Percentiles rank a stretch among this genome's conserved stretches.
phyloP scores from a whole-genome alignment of 768 basidiomycete genomes.

The Glaciozyma antarctica region DNA sequence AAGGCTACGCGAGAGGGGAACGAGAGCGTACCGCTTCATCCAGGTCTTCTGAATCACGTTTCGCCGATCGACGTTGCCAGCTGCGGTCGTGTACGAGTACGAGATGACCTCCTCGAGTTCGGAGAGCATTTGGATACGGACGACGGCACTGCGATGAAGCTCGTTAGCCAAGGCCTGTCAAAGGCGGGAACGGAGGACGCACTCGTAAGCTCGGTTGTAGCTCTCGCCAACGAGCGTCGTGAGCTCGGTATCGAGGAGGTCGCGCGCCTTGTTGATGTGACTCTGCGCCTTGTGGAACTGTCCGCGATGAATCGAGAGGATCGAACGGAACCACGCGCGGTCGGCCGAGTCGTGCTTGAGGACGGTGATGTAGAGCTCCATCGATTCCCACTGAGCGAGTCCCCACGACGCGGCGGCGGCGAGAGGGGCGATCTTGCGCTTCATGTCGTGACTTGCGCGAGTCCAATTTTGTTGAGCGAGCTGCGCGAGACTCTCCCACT shows the following conservation, averaged over 20 bases:
- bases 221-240: constrained; percentile 87
- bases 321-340: constrained; percentile 89
- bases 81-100: constrained; percentile 68
- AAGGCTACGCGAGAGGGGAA: neutral
- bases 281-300: constrained; percentile 82
- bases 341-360: constrained; percentile 92
- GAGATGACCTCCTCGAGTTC: constrained; percentile 95
- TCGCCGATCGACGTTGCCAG: constrained; percentile 89
- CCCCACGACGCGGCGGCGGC: constrained; percentile 97
- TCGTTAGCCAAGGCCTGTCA: neutral
- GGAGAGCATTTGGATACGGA: constrained; percentile 95
- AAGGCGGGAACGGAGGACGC: constrained; percentile 36
- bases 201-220: constrained; percentile 97
- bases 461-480: constrained; percentile 84
- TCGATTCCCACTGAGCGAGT: constrained; percentile 87
- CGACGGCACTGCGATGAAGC: constrained; percentile 59
- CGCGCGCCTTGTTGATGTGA: constrained; percentile 87
- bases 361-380: constrained; percentile 91
- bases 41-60: constrained; percentile 83
- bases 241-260: constrained; percentile 80
- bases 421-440: constrained; percentile 86
- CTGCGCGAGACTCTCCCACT: constrained; percentile 83
- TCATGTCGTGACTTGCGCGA: constrained; percentile 61
- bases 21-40: constrained; percentile 70
- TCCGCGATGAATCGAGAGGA: constrained; percentile 89